Evolutionary conservation across 2,329 filamentous ascomycete genomes (phyloP).

Genomic region (Aspergillus proliferans): DNA sequence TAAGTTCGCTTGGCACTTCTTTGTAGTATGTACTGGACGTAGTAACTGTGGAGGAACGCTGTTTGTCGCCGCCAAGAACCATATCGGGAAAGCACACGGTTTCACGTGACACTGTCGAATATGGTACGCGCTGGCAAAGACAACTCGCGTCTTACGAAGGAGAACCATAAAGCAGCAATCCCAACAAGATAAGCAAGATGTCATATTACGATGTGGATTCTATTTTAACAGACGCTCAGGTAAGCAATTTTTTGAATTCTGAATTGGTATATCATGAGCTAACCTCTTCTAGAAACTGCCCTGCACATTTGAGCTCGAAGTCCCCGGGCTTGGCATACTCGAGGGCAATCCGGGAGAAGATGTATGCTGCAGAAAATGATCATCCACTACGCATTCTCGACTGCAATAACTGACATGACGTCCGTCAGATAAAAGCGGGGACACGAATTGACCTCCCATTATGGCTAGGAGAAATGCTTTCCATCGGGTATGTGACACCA

Average conservation of each 20-base stretch:
- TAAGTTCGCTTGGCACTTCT: no score
- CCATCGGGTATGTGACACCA: constrained; percentile 36
- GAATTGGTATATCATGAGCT: background rate
- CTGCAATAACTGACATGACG: background rate
- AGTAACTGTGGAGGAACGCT: no score
- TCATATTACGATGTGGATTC: constrained; percentile 45
- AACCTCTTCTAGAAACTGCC: constrained; percentile 69
- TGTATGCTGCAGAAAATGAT: constrained; percentile 28
- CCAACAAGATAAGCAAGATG: constrained; percentile 20
- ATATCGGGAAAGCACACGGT: no score
- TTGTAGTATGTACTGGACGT: no score
- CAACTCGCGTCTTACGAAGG: background rate
- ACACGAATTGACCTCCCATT: constrained; percentile 78
- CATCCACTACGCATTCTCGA: background rate
- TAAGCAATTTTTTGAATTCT: constrained; percentile 7
- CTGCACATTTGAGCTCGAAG: constrained; percentile 86
- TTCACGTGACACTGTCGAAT: no score
- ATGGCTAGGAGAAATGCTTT: constrained; percentile 91
- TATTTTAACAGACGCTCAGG: constrained; percentile 42
- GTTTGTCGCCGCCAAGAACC: no score
- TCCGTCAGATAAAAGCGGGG: constrained; percentile 64
- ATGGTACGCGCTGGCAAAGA: no score
- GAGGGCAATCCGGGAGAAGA: constrained; percentile 69
- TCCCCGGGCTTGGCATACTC: constrained; percentile 80
- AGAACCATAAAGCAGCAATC: background rate